Base-by-base conservation (phyloP, 306 rosid species). In the Lagenaria siceraria region DNA sequence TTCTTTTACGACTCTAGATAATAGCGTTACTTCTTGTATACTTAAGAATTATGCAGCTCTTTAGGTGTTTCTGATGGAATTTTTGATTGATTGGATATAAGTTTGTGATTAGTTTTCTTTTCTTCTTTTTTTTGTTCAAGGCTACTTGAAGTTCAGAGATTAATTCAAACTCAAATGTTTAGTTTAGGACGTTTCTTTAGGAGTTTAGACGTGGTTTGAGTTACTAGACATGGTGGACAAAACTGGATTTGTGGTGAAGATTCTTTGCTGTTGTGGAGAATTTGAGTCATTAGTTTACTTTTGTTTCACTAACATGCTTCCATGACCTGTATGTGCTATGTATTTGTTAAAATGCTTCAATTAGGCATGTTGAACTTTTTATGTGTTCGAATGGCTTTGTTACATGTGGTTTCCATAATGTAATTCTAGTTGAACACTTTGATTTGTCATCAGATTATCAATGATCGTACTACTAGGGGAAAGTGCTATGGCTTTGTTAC, bases 401-500 rank as follows among this genome's bases (percentile, higher is more conserved):
- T 61, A 0, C 27, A 18, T 43, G 60, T 29, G 5, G 10, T 29
- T 59, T 59, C 35, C 63, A 4, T 24, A 49, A 49, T 51, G 61
- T 65, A 12, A 19, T 33, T 52, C n/a, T 33, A 56, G 3, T 35
- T 69, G 72, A 24, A n/a, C 25, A 3, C 31, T 33, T 63, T 21
- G 70, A 36, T 62, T 49, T 64, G 56, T 15, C 8, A 13, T 80
- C 96, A 95, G 99, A 90, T 95, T 84, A 85, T 95, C 72, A 92
- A 95, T 79, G 97, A 95, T 79, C 87, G 81, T 7, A 83, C 87
- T 76, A 83, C 90, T 22, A 83, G 87, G 76, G 99, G 97, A 52
- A 95, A 90, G 82, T 92, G 99, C 87, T 95, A 92, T 74, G 91
- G 96, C 42, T 95, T 92, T 78, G 97, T 92, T 69, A 95, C 99